Base-by-base conservation (phyloP, 2,329 filamentous ascomycete species). In the Fusarium liriodendri region DNA sequence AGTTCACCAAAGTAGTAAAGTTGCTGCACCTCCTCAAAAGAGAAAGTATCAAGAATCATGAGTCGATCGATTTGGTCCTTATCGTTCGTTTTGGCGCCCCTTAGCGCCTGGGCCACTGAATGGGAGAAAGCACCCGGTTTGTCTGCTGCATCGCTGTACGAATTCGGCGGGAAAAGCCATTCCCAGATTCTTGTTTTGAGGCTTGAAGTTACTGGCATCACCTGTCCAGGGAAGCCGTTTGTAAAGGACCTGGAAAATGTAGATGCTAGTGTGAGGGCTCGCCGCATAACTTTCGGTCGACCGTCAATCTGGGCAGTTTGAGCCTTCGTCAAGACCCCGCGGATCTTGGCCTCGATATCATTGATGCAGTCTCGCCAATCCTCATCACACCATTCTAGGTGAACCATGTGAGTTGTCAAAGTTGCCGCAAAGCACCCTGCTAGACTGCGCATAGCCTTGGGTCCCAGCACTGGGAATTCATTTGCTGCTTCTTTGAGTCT, bases 301-400 rank as follows among this genome's bases (percentile, higher is more conserved):
- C 20, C 6, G 11, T 64, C 54, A 5, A 71, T 32, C 8, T 25
- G 18, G 2, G 66, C 59, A 7, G 71, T 71, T 27, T 69, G 66
- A 1, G 69, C 71, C 18, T 69, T 69, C n/a, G 20, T 33, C 9
- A 73, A 35, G 13, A 71, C 45, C 1, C 29, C 27, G 4, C 52
- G 64, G 2, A 73, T 45, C 20, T 62, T 29, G 10, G 11, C 18
- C 25, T 67, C 69, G 0, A 66, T 60, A 6, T 73, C 65, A 13
- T 73, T 73, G 6, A 73, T 73, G 27, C 55, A 69, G 2, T 38
- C n/a, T 29, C 71, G 27, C 71, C 71, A 73, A 50, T 67, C 57
- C 2, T 60, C 47, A 13, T 71, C 71, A 16, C 65, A 71, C 69
- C 69, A 71, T 6, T 62, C 60, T 1, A 71, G 35, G 27, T 64